Evolutionary conservation across 1,284 basidiomycete genomes (phyloP).

Genomic region (Sporisorium scitamineum): DNA sequence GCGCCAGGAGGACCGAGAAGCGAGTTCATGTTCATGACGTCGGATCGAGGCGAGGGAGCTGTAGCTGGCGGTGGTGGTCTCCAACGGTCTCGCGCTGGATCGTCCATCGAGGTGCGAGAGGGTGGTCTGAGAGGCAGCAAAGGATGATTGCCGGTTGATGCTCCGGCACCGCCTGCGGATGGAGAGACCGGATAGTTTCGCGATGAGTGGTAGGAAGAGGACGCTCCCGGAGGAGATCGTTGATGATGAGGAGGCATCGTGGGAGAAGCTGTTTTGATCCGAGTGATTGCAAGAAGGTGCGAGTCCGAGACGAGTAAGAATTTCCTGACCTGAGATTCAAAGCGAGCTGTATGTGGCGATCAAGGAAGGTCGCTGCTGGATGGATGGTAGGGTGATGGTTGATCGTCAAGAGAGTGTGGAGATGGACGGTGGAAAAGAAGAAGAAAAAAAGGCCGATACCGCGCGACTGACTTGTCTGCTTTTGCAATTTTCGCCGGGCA

Average conservation of each 20-base stretch:
- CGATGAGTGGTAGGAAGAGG: slow-evolving; percentile 24
- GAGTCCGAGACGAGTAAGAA: not conserved
- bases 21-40: slow-evolving; percentile 61
- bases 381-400: no score
- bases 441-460: not conserved
- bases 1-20: slow-evolving; percentile 48
- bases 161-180: slow-evolving; percentile 8
- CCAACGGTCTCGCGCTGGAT: slow-evolving; percentile 39
- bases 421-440: not conserved
- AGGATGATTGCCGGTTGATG: slow-evolving; percentile 4
- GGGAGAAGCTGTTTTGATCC: not conserved
- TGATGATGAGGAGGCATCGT: slow-evolving; percentile 20
- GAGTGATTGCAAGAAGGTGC: not conserved
- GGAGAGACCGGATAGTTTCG: slow-evolving; percentile 35
- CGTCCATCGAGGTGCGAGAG: slow-evolving; percentile 35
- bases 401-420: not conserved
- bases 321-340: no score
- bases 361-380: no score
- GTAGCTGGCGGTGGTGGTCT: slow-evolving; percentile 20
- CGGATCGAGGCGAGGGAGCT: slow-evolving; percentile 31
- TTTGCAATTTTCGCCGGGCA: no score
- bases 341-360: no score
- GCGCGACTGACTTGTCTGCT: not conserved
- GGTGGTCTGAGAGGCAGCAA: slow-evolving; percentile 41
- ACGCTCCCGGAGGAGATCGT: slow-evolving; percentile 33